Base-by-base conservation (phyloP, 352 stramenopile species). In the Pythium folliculosum region DNA sequence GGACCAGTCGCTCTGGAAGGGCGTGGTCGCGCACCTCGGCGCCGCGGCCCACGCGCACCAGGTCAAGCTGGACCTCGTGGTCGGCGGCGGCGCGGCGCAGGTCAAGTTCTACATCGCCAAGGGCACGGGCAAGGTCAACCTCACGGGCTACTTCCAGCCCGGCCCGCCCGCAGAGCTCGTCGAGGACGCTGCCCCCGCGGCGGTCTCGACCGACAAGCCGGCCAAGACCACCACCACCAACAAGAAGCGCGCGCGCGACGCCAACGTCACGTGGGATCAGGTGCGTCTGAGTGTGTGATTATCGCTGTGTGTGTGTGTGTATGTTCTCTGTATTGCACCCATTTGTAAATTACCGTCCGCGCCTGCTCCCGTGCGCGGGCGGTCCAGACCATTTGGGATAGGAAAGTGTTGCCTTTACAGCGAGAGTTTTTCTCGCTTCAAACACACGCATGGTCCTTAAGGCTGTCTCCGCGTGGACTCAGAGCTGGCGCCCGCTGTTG, bases 371-470 rank as follows among this genome's bases (percentile, higher is more conserved):
- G 73, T 95, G 80, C 68, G 68, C 44, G 55, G 76, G 73, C 65
- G 81, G 82, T 87, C 86, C 86, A 95, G 86, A 95, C 86, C 84
- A 75, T 78, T 82, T 91, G 86, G 86, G 74, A 95, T 83, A 95
- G 79, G 38, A 91, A 89, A 75, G 81, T 83, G 84, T 91, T 86
- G 77, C 65, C 72, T 73, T 73, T 77, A 54, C 69, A 73, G 65
- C 76, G 71, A 82, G 82, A 91, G 86, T 95, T 95, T 75, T 95
- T 91, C 81, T 86, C 69, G 80, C 77, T 73, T 49, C 78, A 77
- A 81, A 86, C 81, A 87, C 81, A 70, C 69, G 84, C 86, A 91
- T 89, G 81, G 86, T 95, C 86, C 86, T 95, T 95, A 95, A 95
- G 86, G 86, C 86, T 95, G 86, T 91, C 86, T 94, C 85, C 86